Conservation (phyloP, 495 filamentous ascomycete species). For the Aspergillus sparsus region DNA sequence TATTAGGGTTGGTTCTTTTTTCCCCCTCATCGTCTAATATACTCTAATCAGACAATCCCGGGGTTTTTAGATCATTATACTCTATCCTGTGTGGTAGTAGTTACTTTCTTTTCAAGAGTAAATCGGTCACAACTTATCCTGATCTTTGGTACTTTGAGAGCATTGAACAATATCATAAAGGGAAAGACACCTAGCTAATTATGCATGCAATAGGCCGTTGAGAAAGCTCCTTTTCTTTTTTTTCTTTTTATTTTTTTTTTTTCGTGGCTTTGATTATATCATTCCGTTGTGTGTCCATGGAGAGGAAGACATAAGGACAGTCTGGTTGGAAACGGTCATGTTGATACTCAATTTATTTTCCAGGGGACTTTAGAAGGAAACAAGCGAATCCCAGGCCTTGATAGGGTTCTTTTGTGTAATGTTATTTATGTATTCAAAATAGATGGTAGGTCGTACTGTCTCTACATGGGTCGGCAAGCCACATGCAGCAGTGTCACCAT, state of each 20-base stretch:
- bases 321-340: neutral
- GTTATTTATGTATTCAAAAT: neutral
- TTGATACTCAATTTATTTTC: neutral
- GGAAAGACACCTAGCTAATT: neutral
- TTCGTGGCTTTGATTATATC: too few species aligned
- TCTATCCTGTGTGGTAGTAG: too few species aligned
- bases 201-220: neutral
- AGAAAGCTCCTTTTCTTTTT: neutral
- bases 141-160: neutral
- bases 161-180: neutral
- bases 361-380: constrained; percentile 4
- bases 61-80: too few species aligned
- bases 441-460: too few species aligned
- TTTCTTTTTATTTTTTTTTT: too few species aligned
- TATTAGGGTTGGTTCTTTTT: too few species aligned
- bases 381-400: neutral
- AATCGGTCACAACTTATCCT: too few species aligned
- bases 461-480: constrained; percentile 4
- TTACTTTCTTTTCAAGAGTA: too few species aligned
- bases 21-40: too few species aligned
- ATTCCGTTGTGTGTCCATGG: too few species aligned
- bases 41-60: too few species aligned
- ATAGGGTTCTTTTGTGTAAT: neutral
- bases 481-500: neutral
- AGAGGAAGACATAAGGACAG: neutral